Evolutionary conservation across 1,284 basidiomycete species (phyloP), one percentile per base, ranked within the genome.

Genomic region (Marasmius tenuissimus): DNA sequence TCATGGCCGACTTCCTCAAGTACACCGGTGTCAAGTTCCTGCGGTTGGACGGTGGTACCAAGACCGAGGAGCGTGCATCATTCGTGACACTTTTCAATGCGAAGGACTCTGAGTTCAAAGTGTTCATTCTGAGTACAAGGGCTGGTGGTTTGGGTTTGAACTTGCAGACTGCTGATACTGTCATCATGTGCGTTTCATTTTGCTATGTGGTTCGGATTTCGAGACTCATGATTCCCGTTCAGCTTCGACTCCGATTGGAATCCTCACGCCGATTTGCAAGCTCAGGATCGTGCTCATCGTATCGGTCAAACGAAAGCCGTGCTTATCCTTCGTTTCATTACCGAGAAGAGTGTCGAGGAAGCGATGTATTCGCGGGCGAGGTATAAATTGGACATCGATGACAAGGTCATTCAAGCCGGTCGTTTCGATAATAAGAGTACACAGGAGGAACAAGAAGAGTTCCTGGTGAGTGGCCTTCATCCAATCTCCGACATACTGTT

Each of bases 251-350:
- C 86, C 71, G 92, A 94, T 73, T 94, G 92, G 95, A 98, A 98
- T 79, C 96, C 96, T 61, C 95, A 97, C 71, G 94, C 94, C 52
- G 97, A 99, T 87, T 79, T 99, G 68, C 97, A 99, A 78, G 97
- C 97, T 22, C 97, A 98, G 81, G 97, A 99, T 85, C 94, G 94
- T 83, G 95, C 95, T 11, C 97, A 99, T 83, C 96, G 97, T 87
- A 99, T 99, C 71, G 97, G 97, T 65, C 97, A 99, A 74, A 99
- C 97, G 68, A 97, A 97, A 79, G 93, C 96, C 61, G 97, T 99
- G 42, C 88, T 96, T 47, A 98, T 99, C 67, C 81, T 99, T 66
- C 90, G 97, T 68, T 93, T 99, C 73, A 96, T 99, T 72, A 98
- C 97, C 6, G 94, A 97, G 75, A 96, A 97, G 80, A 97, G 94